Percentiles rank a stretch among this genome's conserved stretches.
Conservation (phyloP, 1,139 yeast genomes). For the Pichia norvegensis region DNA sequence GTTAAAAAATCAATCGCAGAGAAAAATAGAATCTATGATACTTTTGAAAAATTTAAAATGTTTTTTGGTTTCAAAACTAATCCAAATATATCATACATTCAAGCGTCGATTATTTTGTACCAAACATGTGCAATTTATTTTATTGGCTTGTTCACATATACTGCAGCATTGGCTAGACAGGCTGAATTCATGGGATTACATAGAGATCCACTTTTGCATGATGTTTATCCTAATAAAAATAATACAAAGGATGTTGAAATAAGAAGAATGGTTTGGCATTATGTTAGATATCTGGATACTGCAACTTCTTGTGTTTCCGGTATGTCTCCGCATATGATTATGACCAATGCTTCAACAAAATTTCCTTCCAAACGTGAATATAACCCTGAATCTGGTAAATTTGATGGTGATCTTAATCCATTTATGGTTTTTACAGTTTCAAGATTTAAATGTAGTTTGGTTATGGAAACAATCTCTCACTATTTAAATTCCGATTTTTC, state of each 20-base stretch:
- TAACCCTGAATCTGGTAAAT: conserved; percentile 10
- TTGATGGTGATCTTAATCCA: conserved; percentile 15
- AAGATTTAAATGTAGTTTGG: conserved; percentile 15
- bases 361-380: conserved; percentile 16
- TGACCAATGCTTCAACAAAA: conserved; percentile 14
- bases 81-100: conserved; percentile 14
- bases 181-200: conserved; percentile 18
- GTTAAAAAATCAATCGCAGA: conserved; percentile 1
- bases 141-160: conserved; percentile 13
- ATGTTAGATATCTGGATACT: conserved; percentile 15
- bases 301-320: conserved; percentile 15
- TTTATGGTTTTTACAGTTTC: conserved; percentile 13
- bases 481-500: conserved; percentile 15
- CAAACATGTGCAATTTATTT: conserved; percentile 14
- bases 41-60: conserved; percentile 13
- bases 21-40: conserved; percentile 5
- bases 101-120: conserved; percentile 13
- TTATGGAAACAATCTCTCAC: conserved; percentile 16
- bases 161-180: conserved; percentile 14
- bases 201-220: conserved; percentile 16
- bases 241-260: conserved; percentile 10
- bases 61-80: conserved; percentile 10
- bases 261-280: conserved; percentile 15
- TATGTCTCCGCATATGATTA: conserved; percentile 18
- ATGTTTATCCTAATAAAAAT: conserved; percentile 11